Base-by-base conservation (phyloP, 305 asterid genomes). In the Fraxinus angustifolia region DNA sequence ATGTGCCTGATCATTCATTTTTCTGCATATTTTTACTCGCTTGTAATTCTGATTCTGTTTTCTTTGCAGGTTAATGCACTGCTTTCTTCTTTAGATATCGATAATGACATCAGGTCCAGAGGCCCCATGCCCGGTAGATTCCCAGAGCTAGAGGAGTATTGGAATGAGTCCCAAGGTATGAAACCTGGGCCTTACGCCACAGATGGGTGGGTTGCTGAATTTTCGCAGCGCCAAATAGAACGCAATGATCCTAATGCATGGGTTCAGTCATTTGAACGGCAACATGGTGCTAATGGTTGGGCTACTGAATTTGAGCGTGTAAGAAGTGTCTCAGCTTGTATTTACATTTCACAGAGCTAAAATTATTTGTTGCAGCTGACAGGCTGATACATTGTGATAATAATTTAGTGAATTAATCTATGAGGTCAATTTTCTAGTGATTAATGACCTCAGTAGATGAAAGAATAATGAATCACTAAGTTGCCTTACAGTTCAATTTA, bases 291-390 rank as follows among this genome's bases (percentile, higher is more conserved):
- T 70, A 94, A 88, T 84, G 96, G 97, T 42, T 96, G 99, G 98
- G 98, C 96, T 79, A 92, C 98, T 87, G 99, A 96, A 87, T 96
- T 92, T 89, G 97, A 96, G 85, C 96, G 88, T 85, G 99, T 94
- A 89, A 93, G 97, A 82, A 78, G 79, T 83, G 19, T 45, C 80
- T 81, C 80, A 42, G 75, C 79, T 72, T 73, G 35, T 72, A 35
- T 77, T 60, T 53, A 42, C 35, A 53, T 70, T 56, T 80, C 68
- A 7, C 73, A 4, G 50, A 14, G 50, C 33, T 19, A 53, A 77
- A 34, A 40, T 83, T 82, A 50, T 85, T 17, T 78, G 82, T 40
- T 85, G 30, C 33, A 72, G 86, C 65, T 79, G 36, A 70, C 77
- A 28, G 58, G 33, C 83, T 48, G 82, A 40, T 77, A 65, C 77